A percentile compares a stretch with the other conserved stretches of the same genome.
phyloP scores from a whole-genome alignment of 257 asterid genomes.

The Sherardia arvensis region DNA sequence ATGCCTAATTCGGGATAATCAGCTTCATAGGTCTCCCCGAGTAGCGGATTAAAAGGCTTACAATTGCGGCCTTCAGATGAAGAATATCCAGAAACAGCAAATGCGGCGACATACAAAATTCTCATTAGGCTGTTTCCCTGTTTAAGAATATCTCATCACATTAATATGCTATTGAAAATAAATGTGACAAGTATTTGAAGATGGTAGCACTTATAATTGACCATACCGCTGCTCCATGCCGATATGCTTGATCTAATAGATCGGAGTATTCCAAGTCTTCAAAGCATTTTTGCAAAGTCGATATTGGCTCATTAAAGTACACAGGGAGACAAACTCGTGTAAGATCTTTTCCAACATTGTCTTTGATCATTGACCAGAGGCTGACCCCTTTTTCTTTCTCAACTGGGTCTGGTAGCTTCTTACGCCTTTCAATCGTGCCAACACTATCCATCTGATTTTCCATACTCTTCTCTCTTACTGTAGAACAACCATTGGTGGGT shows the following conservation, averaged over 20 bases:
- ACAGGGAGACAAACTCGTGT: slow-evolving; percentile 91
- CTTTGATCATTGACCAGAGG: slow-evolving; percentile 95
- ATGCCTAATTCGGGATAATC: slow-evolving; percentile 86
- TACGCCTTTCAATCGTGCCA: slow-evolving; percentile 49
- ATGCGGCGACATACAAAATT: slow-evolving; percentile 80
- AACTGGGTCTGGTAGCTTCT: slow-evolving; percentile 77
- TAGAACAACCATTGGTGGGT: slow-evolving; percentile 20
- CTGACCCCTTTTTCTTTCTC: slow-evolving; percentile 91
- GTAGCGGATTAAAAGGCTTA: slow-evolving; percentile 92
- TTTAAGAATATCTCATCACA: slow-evolving; percentile 13
- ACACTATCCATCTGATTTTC: slow-evolving; percentile 21
- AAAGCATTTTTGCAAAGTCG: slow-evolving; percentile 80
- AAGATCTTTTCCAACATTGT: slow-evolving; percentile 90
- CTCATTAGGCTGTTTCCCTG: slow-evolving; percentile 87
- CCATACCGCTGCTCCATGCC: slow-evolving; percentile 82
- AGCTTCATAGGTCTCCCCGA: slow-evolving; percentile 97
- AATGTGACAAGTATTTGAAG: neutral
- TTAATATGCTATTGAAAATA: neutral
- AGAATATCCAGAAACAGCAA: slow-evolving; percentile 96
- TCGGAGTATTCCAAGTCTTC: slow-evolving; percentile 89
- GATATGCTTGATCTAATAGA: slow-evolving; percentile 83
- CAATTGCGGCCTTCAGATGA: slow-evolving; percentile 87
- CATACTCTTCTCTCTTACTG: slow-evolving; percentile 34
- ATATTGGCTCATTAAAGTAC: slow-evolving; percentile 83
- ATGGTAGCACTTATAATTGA: neutral